Evolutionary conservation across 1,139 yeast genomes (phyloP).

Genomic region (Kurtzmaniella quercitrusa): DNA sequence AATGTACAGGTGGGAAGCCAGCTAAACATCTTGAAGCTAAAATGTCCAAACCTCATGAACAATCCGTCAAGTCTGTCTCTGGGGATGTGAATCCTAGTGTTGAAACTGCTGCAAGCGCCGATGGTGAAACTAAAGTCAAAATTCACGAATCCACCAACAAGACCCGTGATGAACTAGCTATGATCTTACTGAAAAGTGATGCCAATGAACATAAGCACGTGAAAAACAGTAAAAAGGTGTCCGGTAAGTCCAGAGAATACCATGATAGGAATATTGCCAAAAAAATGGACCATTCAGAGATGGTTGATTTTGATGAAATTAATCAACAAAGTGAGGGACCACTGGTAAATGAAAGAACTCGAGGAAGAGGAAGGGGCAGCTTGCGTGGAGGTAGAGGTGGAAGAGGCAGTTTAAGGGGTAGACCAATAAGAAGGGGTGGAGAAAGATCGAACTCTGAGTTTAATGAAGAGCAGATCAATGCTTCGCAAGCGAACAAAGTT

Average conservation of each 20-base stretch:
- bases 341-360: slow-evolving; percentile 17
- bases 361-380: slow-evolving; percentile 16
- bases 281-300: background rate
- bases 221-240: background rate
- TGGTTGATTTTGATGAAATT: background rate
- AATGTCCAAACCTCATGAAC: no score
- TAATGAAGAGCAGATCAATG: background rate
- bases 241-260: background rate
- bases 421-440: slow-evolving; percentile 1
- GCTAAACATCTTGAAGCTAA: no score
- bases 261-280: background rate
- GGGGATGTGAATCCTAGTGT: no score
- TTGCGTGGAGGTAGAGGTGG: slow-evolving; percentile 8
- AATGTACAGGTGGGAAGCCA: no score
- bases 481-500: background rate
- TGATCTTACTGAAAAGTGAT: slow-evolving; percentile 5
- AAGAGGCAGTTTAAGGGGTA: slow-evolving; percentile 10
- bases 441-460: background rate
- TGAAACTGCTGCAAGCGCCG: no score
- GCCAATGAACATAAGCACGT: background rate
- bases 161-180: slow-evolving; percentile 7
- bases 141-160: slow-evolving; percentile 4
- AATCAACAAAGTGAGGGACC: background rate
- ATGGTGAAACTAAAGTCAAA: background rate
- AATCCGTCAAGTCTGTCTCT: no score